Base-by-base conservation (phyloP, 2,329 filamentous ascomycete species). In the Cordyceps javanica region DNA sequence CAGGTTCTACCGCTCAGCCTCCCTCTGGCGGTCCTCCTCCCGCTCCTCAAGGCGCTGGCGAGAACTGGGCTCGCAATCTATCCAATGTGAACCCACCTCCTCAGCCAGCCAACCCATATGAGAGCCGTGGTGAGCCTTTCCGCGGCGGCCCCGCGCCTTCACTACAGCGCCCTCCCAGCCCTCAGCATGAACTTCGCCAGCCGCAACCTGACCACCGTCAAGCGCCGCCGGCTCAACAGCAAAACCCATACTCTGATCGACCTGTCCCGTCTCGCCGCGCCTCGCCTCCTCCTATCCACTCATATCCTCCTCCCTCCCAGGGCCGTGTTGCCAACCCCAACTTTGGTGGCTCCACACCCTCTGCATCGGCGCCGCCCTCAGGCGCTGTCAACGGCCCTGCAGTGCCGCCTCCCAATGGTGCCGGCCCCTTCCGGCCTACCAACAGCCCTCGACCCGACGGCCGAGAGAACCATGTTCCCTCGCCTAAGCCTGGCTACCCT, bases 361-460 rank as follows among this genome's bases (percentile, higher is more conserved):
- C 73, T 23, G 66, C 71, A 10, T 70, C 73, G 11, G 68, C 72
- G 7, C 70, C 72, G 50, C 70, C 72, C 14, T 65, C 51, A 4
- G 51, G 26, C 6, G 19, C 72, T 21, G 68, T 72, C n/a, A 73
- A 71, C 36, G 67, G 69, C 14, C 53, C 45, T 11, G 62, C 60
- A 34, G 68, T 66, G 44, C 64, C 62, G 19, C 81, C 81, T 36
- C 71, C 75, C 5, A 78, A 79, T 51, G 73, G 76, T 19, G 74
- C 91, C 65, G 87, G 90, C 64, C 83, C 87, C 19, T 96, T 93
- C 75, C 85, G 87, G 32, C 68, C 70, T 58, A 83, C 86, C 30
- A 85, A 85, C 65, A 95, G 89, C 70, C 90, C 92, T 60, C 84
- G 90, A n/a, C 84, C 88, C 52, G 93, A 97, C 63, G 86, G 91